Conservation (phyloP, 2,329 filamentous ascomycete genomes). For the Herpomyces periplanetae region DNA sequence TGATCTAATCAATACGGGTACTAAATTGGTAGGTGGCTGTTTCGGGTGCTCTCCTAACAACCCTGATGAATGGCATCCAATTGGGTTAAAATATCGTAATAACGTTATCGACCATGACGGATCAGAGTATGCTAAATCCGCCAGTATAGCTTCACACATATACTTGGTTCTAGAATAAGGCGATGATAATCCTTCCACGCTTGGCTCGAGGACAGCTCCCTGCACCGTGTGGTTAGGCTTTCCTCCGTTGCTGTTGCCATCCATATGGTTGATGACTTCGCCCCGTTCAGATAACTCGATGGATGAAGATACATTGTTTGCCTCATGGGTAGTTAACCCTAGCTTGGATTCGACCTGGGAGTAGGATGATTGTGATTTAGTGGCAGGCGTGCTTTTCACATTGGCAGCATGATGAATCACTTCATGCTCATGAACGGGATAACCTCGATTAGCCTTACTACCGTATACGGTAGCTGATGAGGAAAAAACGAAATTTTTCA, state of each 20-base stretch:
- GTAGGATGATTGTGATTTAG: no score
- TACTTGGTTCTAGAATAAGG: conserved; percentile 91
- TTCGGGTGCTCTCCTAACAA: conserved; percentile 96
- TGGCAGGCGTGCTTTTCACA: no score
- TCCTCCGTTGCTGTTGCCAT: conserved; percentile 9
- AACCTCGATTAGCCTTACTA: conserved; percentile 22
- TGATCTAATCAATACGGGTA: conserved; percentile 40
- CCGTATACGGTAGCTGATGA: conserved; percentile 94
- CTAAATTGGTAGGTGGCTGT: conserved; percentile 73
- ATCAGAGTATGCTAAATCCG: conserved; percentile 55
- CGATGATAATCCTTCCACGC: conserved; percentile 83
- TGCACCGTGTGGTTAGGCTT: no score
- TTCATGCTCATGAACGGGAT: conserved; percentile 84
- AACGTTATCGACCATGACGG: conserved; percentile 74
- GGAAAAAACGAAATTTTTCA: conserved; percentile 91
- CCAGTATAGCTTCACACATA: conserved; percentile 62
- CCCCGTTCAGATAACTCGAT: no score
- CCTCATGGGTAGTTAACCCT: no score
- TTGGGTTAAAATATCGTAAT: conserved; percentile 89
- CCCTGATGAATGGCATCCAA: conserved; percentile 64
- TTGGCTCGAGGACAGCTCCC: no score
- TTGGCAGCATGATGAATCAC: no score
- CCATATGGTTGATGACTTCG: no score
- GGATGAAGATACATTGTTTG: no score
- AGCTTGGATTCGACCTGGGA: no score